These are phyloP conservation scores for Salix purpurea DNA, from an alignment of 345 rosid genomes.

Conservation along the genomic window DNA sequence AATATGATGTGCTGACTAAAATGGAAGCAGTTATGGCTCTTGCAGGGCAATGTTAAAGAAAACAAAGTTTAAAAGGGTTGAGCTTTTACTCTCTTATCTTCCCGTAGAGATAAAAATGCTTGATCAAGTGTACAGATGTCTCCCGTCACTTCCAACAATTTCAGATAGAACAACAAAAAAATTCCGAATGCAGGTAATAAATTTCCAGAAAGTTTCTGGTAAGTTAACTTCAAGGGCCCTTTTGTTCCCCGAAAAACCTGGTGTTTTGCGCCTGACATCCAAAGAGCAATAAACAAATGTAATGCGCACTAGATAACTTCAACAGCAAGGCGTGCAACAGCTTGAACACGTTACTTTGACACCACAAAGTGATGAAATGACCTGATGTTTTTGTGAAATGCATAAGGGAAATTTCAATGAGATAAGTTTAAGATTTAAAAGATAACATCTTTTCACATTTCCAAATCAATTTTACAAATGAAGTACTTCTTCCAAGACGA, in stretches of 20 bases:
- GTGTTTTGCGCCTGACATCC: constrained; percentile 69
- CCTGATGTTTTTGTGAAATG: not conserved
- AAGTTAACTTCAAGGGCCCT: constrained; percentile 85
- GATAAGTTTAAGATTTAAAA: not conserved
- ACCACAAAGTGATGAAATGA: not conserved
- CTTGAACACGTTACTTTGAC: not conserved
- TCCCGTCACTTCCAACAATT: constrained; percentile 81
- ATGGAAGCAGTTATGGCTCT: constrained; percentile 1
- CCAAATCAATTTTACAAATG: not conserved
- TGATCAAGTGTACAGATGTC: constrained; percentile 80
- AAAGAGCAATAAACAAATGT: constrained; percentile 4
- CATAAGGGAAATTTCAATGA: not conserved
- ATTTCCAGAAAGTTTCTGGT: constrained; percentile 94
- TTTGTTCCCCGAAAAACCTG: constrained; percentile 72
- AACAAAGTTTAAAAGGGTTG: constrained; percentile 1
- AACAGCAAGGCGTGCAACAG: not conserved
- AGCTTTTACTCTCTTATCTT: constrained; percentile 84
- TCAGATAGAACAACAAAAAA: constrained; percentile 83
- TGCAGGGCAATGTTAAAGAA: not conserved
- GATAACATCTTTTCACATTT: not conserved
- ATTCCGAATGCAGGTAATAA: constrained; percentile 91
- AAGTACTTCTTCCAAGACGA: not conserved
- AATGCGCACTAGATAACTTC: not conserved
- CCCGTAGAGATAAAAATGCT: constrained; percentile 71
- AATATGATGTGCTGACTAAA: not conserved